Evolutionary conservation across 768 basidiomycete genomes (phyloP).

Genomic region (Podaxis carcinomalis): DNA sequence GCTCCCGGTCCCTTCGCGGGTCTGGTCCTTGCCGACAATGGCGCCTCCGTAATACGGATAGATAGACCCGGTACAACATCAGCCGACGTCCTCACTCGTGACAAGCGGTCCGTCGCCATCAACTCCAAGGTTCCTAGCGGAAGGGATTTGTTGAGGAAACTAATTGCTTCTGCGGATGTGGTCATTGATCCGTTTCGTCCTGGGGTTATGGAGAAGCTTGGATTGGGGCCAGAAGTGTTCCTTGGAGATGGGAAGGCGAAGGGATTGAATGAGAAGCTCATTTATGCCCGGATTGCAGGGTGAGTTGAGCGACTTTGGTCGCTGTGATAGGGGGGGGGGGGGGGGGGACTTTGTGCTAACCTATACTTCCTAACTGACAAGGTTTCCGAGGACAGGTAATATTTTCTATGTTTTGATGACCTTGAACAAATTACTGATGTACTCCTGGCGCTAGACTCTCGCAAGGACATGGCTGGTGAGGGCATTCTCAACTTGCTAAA

Average conservation of each 20-base stretch:
- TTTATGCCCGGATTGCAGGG: conserved; percentile 78
- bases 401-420: background rate
- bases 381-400: conserved; percentile 60
- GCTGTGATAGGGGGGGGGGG: background rate
- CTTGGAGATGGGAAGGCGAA: conserved; percentile 38
- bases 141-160: conserved; percentile 44
- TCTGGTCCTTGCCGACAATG: conserved; percentile 73
- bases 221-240: conserved; percentile 73
- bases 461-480: conserved; percentile 75
- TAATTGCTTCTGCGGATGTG: conserved; percentile 69
- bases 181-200: conserved; percentile 83
- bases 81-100: conserved; percentile 55
- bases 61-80: conserved; percentile 47
- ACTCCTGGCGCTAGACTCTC: conserved; percentile 41
- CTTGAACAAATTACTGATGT: background rate
- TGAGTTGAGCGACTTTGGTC: conserved; percentile 28
- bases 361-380: conserved; percentile 17
- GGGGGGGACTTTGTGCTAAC: background rate
- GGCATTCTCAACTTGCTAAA: background rate
- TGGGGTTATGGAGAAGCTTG: conserved; percentile 75
- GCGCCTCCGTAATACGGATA: conserved; percentile 71
- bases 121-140: conserved; percentile 63
- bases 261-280: conserved; percentile 57
- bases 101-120: conserved; percentile 73
- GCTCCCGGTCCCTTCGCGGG: conserved; percentile 82